These are phyloP conservation scores for Saccharomycopsis selenospora DNA, from an alignment of 805 yeast species.

Conservation along the genomic window DNA sequence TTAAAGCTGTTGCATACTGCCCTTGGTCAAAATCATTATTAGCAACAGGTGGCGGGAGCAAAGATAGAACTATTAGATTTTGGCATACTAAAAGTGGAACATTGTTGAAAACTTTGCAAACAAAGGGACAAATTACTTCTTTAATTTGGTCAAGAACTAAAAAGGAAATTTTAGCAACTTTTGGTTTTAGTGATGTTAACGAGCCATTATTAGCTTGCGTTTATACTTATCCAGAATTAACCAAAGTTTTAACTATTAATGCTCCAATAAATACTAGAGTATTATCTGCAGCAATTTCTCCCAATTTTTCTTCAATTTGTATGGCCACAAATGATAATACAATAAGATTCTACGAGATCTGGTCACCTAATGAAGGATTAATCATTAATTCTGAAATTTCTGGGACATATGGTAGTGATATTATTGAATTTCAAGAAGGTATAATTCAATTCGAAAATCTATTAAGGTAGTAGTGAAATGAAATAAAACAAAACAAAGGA, in stretches of 20 bases:
- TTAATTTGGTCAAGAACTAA: slow-evolving; percentile 63
- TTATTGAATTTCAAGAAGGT: slow-evolving; percentile 55
- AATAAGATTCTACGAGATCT: slow-evolving; percentile 63
- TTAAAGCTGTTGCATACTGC: slow-evolving; percentile 82
- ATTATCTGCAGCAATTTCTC: slow-evolving; percentile 59
- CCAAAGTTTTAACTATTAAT: slow-evolving; percentile 40
- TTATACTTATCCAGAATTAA: slow-evolving; percentile 62
- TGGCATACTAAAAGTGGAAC: slow-evolving; percentile 87
- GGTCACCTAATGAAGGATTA: slow-evolving; percentile 41
- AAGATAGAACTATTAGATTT: slow-evolving; percentile 60
- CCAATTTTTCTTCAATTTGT: slow-evolving; percentile 55
- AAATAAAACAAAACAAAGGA: not conserved
- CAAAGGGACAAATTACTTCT: slow-evolving; percentile 73
- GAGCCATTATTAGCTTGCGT: slow-evolving; percentile 48
- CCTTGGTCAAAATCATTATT: slow-evolving; percentile 79
- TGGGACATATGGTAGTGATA: slow-evolving; percentile 48
- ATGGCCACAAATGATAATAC: slow-evolving; percentile 76
- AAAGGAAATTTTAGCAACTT: slow-evolving; percentile 68
- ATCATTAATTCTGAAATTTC: slow-evolving; percentile 32
- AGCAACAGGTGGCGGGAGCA: slow-evolving; percentile 89
- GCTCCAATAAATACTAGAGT: slow-evolving; percentile 49
- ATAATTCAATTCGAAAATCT: slow-evolving; percentile 29
- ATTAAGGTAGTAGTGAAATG: slow-evolving; percentile 23
- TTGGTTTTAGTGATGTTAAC: slow-evolving; percentile 62
- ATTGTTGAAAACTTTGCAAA: slow-evolving; percentile 44